A percentile compares a stretch with the other conserved stretches of the same genome.
Evolutionary conservation across 768 basidiomycete genomes (phyloP).

Genomic region (Boletus vermiculosoides): DNA sequence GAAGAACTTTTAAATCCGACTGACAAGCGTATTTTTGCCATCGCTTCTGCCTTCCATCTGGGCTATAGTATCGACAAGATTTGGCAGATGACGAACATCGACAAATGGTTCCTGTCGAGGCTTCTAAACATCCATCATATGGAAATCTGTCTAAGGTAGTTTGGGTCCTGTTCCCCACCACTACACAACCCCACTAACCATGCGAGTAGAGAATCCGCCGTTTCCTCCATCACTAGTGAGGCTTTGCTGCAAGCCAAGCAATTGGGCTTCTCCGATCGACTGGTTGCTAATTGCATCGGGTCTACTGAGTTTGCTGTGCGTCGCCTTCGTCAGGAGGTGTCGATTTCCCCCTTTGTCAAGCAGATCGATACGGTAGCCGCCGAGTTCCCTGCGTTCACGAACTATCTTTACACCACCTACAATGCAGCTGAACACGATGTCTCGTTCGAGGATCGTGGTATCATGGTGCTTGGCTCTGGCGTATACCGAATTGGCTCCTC

Average conservation of each 20-base stretch:
- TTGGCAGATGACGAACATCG: slow-evolving; percentile 97
- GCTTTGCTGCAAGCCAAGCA: slow-evolving; percentile 85
- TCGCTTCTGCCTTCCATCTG: slow-evolving; percentile 88
- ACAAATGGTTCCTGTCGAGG: slow-evolving; percentile 96
- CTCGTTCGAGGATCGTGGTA: slow-evolving; percentile 83
- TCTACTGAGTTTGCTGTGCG: slow-evolving; percentile 95
- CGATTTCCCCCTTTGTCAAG: slow-evolving; percentile 89
- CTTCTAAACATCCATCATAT: slow-evolving; percentile 81
- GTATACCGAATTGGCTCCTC: slow-evolving; percentile 99
- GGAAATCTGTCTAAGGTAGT: slow-evolving; percentile 75
- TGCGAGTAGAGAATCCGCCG: slow-evolving; percentile 52
- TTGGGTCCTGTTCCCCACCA: neutral
- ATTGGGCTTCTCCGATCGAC: slow-evolving; percentile 93
- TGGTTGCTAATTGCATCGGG: slow-evolving; percentile 77
- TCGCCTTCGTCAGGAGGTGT: slow-evolving; percentile 78
- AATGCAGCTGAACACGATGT: slow-evolving; percentile 95
- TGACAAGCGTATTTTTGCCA: slow-evolving; percentile 96
- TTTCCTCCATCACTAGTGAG: slow-evolving; percentile 59
- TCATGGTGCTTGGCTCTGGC: slow-evolving; percentile 97
- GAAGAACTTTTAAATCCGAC: slow-evolving; percentile 93
- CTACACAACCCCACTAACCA: slow-evolving; percentile 1
- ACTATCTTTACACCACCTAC: slow-evolving; percentile 98
- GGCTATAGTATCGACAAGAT: slow-evolving; percentile 96
- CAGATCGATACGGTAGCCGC: slow-evolving; percentile 99
- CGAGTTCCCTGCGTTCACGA: slow-evolving; percentile 97